Percentiles rank a stretch among this genome's conserved stretches.
phyloP scores from a whole-genome alignment of 108 stramenopile genomes.

The Aurantiochytrium sp. region DNA sequence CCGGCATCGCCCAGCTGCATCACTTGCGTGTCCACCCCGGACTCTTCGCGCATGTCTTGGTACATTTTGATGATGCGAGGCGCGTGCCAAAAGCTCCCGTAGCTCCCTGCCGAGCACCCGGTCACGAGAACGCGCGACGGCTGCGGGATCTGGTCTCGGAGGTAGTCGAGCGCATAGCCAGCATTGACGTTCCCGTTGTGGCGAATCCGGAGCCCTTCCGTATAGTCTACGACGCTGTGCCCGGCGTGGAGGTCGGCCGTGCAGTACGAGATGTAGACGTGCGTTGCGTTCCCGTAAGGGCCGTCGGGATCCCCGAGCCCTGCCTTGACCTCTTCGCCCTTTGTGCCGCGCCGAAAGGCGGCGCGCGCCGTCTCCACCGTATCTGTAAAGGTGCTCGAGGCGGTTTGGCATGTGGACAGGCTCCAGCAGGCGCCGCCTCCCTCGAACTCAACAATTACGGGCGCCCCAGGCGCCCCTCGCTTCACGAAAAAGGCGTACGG shows the following conservation, averaged over 20 bases:
- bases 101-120: neutral
- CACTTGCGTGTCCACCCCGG: no score
- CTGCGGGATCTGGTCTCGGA: neutral
- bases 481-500: neutral
- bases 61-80: no score
- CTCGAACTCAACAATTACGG: neutral
- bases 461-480: neutral
- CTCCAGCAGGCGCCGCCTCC: neutral
- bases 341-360: neutral
- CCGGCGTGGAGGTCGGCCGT: neutral
- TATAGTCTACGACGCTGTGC: neutral
- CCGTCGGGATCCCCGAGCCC: neutral
- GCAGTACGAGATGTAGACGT: neutral
- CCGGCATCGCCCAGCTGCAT: no score
- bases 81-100: neutral
- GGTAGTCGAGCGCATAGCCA: neutral
- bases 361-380: neutral
- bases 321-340: neutral
- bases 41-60: no score
- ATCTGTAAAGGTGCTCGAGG: neutral
- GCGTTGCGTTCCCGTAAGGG: neutral
- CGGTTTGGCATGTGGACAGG: neutral
- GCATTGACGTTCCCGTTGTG: neutral
- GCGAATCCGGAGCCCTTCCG: neutral
- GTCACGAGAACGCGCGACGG: neutral